Conservation (phyloP, 192 early-diverging fungal species). For the Anaeromyces robustus region DNA sequence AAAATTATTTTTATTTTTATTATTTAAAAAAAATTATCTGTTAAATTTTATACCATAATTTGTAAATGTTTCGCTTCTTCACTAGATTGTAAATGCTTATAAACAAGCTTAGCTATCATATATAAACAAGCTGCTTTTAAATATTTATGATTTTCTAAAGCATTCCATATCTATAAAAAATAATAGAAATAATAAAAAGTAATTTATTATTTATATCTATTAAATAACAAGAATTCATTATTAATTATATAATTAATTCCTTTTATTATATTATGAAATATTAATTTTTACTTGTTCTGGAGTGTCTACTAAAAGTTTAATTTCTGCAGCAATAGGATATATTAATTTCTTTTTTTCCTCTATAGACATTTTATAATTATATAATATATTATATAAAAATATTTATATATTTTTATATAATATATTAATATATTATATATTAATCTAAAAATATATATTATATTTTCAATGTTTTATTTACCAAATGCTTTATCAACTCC, state of each 20-base stretch:
- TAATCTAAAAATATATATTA: background rate
- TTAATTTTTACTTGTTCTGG: conserved; percentile 56
- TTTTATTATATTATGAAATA: background rate
- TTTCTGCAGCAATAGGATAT: conserved; percentile 58
- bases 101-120: conserved; percentile 49
- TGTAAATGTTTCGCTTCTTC: conserved; percentile 15
- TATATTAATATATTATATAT: background rate
- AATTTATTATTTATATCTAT: no score
- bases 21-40: background rate
- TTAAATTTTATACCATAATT: conserved; percentile 1
- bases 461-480: conserved; percentile 1
- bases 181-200: no score
- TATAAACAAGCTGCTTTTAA: conserved; percentile 54
- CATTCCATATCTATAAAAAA: conserved; percentile 77
- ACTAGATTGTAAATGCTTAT: conserved; percentile 42
- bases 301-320: conserved; percentile 69
- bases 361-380: no score
- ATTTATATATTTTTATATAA: background rate
- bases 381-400: no score
- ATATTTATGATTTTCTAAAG: conserved; percentile 53
- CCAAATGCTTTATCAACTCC: conserved; percentile 19
- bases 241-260: background rate
- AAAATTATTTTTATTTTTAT: background rate
- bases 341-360: conserved; percentile 37
- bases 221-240: no score